These are phyloP conservation scores for Eucommia ulmoides DNA, from an alignment of 257 asterid species.

Conservation along the genomic window DNA sequence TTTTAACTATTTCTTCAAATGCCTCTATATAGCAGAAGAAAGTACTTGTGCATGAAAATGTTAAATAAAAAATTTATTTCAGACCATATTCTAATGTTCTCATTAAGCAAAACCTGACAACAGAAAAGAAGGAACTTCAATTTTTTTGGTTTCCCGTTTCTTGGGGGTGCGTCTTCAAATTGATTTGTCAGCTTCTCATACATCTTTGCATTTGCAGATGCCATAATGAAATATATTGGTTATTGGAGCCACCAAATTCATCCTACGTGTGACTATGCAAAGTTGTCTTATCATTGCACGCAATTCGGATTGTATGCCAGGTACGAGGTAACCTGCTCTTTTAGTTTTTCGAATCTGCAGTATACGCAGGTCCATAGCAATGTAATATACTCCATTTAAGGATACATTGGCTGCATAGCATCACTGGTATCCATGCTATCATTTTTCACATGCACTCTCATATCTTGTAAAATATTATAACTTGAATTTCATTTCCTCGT, in stretches of 20 bases:
- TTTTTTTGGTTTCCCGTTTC: background rate
- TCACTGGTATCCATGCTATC: background rate
- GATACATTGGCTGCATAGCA: background rate
- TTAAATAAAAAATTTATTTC: background rate
- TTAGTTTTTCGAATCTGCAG: slow-evolving; percentile 3
- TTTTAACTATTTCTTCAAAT: too few species aligned
- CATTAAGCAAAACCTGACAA: background rate
- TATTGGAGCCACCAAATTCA: slow-evolving; percentile 19
- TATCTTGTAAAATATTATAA: too few species aligned
- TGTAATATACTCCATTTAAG: background rate
- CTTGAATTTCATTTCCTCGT: slow-evolving; percentile 4
- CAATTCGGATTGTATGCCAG: slow-evolving; percentile 65
- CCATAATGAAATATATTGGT: slow-evolving; percentile 38
- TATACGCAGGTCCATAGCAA: background rate
- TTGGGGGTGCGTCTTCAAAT: too few species aligned
- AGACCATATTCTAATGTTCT: background rate
- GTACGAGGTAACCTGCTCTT: slow-evolving; percentile 32
- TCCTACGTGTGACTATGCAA: slow-evolving; percentile 22
- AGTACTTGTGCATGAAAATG: too few species aligned
- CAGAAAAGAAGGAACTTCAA: background rate
- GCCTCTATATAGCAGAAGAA: too few species aligned
- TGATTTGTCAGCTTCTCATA: background rate
- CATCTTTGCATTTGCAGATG: slow-evolving; percentile 37
- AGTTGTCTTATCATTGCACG: slow-evolving; percentile 69
- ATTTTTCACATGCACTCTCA: background rate